These are phyloP conservation scores for Dentipellis fragilis DNA, from an alignment of 768 basidiomycete species.

Conservation along the genomic window DNA sequence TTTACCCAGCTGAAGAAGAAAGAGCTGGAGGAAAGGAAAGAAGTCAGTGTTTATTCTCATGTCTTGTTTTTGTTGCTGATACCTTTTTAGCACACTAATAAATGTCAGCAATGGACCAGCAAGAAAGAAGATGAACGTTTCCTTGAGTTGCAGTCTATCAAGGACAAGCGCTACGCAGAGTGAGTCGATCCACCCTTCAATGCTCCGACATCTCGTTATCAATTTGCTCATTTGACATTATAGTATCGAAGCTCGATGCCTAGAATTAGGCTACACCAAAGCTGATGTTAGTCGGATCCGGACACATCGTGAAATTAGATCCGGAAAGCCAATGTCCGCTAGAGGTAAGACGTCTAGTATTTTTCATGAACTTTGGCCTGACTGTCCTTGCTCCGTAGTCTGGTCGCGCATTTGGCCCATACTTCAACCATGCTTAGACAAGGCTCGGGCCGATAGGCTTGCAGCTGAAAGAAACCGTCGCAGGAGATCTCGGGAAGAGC, in stretches of 20 bases:
- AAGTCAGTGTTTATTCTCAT: not conserved
- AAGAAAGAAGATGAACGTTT: constrained; percentile 1
- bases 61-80: not conserved
- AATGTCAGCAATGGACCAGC: constrained; percentile 4
- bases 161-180: constrained; percentile 7
- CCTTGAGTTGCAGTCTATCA: constrained; percentile 1
- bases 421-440: not conserved
- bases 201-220: not conserved
- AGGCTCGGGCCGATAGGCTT: not conserved
- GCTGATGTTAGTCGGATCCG: constrained; percentile 3
- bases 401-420: not conserved
- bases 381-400: not conserved
- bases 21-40: not conserved
- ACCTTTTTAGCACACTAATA: not conserved
- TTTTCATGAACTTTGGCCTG: not conserved
- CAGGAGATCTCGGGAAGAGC: not conserved
- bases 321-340: constrained; percentile 7
- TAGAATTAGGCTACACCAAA: not conserved
- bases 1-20: not conserved
- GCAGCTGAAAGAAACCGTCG: not conserved
- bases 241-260: constrained; percentile 4
- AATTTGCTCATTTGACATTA: not conserved
- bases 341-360: not conserved
- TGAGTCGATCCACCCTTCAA: not conserved
- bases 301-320: constrained; percentile 5